Percentiles rank a stretch among this genome's conserved stretches.
These are phyloP conservation scores for Verticillium longisporum DNA, from an alignment of 2,329 filamentous ascomycete species.

Conservation along the genomic window DNA sequence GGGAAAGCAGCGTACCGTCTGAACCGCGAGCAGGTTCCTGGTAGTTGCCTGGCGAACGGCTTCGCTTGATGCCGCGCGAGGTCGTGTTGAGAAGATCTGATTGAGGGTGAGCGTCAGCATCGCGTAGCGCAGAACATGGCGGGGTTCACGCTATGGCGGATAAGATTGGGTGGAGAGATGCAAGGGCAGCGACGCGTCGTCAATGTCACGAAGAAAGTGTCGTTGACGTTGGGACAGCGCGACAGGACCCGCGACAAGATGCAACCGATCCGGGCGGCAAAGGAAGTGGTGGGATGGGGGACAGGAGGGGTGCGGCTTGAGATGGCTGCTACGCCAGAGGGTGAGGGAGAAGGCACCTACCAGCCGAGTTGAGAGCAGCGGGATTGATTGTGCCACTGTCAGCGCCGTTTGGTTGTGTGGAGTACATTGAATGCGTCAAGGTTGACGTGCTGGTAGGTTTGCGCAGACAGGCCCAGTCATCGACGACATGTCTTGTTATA, in stretches of 20 bases:
- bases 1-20: slow-evolving; percentile 59
- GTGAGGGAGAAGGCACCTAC: slow-evolving; percentile 43
- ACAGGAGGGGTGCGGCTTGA: slow-evolving; percentile 9
- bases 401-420: slow-evolving; percentile 64
- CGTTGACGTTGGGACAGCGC: background rate
- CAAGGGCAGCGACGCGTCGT: background rate
- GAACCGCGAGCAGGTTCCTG: slow-evolving; percentile 55
- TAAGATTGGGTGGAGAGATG: background rate
- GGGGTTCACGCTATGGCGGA: background rate
- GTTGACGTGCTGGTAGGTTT: slow-evolving; percentile 18
- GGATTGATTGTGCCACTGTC: slow-evolving; percentile 88
- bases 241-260: background rate
- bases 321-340: background rate
- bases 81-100: slow-evolving; percentile 45
- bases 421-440: slow-evolving; percentile 37
- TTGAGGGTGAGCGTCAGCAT: slow-evolving; percentile 21
- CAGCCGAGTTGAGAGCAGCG: slow-evolving; percentile 72
- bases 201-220: background rate
- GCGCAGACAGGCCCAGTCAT: slow-evolving; percentile 18
- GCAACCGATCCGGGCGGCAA: background rate
- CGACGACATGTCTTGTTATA: slow-evolving; percentile 57
- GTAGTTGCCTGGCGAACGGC: slow-evolving; percentile 65
- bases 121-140: slow-evolving; percentile 3
- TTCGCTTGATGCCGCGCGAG: slow-evolving; percentile 70
- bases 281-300: background rate